Base-by-base conservation (phyloP, 2,329 filamentous ascomycete genomes). In the Coniochaeta sp. region DNA sequence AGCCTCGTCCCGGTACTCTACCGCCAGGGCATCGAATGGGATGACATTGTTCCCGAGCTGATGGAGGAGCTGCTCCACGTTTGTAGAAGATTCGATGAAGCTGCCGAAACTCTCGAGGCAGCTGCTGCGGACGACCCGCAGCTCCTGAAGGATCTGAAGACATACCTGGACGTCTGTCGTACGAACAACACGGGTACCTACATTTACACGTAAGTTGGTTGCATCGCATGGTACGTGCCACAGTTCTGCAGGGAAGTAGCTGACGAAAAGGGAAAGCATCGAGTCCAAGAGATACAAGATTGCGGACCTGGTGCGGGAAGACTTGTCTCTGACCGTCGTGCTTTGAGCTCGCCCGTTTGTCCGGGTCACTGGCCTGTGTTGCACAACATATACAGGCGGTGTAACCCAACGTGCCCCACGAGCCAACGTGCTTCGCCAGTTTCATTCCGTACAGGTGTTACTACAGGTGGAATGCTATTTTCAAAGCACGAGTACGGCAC, bases 1-100 rank as follows among this genome's bases (percentile, higher is more conserved):
- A 66, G 62, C 33, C 31, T 64, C 17, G 62, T 66, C 2, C 64
- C 65, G 9, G 62, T 67, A 4, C 50, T 67, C 38, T 64, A 64
- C 58, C 60, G 61, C 52, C 33, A 59, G 19, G 57, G 57, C n/a
- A 28, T 55, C 24, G 58, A 58, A n/a, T 56, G 47, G 14, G 24
- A 59, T n/a, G 54, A 44, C 24, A 36, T 62, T n/a, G 58, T 62
- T 12, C 33, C 52, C 6, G 43, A 58, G 22, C 38, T 62, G 16
- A 40, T 52, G 14, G 33, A 24, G 16, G 57, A 58, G 16, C 50
- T 61, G 6, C 9, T 40, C 3, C 17, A 24, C 14, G 58, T 58
- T 16, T 52, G 57, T 4, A 31, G 28, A 24, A 26, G 60, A 14
- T 54, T 59, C 47, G 60, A 61, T 19, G 31, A 33, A 14, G 60